Evolutionary conservation across 116 monocot species (phyloP).

Genomic region (Posidonia oceanica): DNA sequence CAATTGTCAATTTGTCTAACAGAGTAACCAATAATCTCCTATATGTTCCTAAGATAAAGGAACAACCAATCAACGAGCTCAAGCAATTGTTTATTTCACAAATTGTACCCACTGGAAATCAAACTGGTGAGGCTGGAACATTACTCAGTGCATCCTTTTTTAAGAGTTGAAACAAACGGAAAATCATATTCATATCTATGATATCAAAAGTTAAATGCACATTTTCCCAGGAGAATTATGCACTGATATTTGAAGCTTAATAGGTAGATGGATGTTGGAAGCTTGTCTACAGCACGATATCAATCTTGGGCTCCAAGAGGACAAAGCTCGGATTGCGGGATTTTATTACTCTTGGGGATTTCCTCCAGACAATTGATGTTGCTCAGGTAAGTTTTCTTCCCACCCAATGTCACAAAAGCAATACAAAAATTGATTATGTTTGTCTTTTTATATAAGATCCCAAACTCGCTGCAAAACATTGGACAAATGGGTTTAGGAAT

Average conservation of each 20-base stretch:
- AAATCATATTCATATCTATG: background rate
- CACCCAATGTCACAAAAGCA: background rate
- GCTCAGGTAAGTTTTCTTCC: conserved; percentile 27
- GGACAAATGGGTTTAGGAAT: too few relatives aligned
- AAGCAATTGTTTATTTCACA: too few relatives aligned
- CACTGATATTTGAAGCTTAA: background rate
- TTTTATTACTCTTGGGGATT: conserved; percentile 68
- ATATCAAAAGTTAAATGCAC: background rate
- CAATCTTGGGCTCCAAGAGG: conserved; percentile 68
- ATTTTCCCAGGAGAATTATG: background rate
- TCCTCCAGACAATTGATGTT: conserved; percentile 72
- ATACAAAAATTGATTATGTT: background rate
- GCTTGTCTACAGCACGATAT: conserved; percentile 78
- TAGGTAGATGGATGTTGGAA: conserved; percentile 85
- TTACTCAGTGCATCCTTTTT: background rate
- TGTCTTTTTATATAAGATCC: background rate
- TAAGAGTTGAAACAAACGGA: background rate
- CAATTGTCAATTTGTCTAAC: too few relatives aligned
- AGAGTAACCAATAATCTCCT: too few relatives aligned
- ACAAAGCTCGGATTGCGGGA: conserved; percentile 85
- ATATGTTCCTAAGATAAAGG: too few relatives aligned
- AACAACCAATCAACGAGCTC: too few relatives aligned
- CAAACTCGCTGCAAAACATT: background rate
- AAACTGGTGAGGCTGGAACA: too few relatives aligned
- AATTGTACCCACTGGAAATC: too few relatives aligned